Evolutionary conservation across 2,329 filamentous ascomycete genomes (phyloP).

Genomic region (Fusarium buxicola): DNA sequence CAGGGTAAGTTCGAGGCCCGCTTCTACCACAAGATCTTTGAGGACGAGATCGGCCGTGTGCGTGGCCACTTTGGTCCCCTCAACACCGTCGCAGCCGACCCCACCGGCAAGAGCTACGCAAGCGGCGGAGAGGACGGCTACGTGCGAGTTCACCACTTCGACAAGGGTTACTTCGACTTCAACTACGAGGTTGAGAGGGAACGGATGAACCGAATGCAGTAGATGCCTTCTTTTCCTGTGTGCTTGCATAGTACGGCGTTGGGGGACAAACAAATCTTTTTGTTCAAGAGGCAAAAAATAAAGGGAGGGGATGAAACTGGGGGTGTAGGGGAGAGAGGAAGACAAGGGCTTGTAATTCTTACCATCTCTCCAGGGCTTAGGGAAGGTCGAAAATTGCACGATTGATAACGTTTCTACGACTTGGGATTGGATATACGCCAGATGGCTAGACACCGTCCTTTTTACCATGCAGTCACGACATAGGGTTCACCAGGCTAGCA

Average conservation of each 20-base stretch:
- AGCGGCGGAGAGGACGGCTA: slow-evolving; percentile 98
- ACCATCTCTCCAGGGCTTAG: slow-evolving; percentile 47
- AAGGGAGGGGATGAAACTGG: slow-evolving; percentile 28
- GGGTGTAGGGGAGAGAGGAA: slow-evolving; percentile 38
- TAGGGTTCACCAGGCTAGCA: slow-evolving; percentile 14
- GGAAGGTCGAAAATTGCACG: slow-evolving; percentile 45
- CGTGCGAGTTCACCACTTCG: slow-evolving; percentile 97
- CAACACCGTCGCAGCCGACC: slow-evolving; percentile 95
- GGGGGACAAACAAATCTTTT: slow-evolving; percentile 49
- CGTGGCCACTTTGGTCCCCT: slow-evolving; percentile 96
- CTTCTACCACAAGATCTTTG: slow-evolving; percentile 99
- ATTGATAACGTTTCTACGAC: slow-evolving; percentile 42
- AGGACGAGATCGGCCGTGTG: slow-evolving; percentile 98
- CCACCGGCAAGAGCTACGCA: slow-evolving; percentile 91
- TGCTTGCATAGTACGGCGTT: slow-evolving; percentile 59
- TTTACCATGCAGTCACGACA: slow-evolving; percentile 38
- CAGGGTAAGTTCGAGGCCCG: slow-evolving; percentile 99
- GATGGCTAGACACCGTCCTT: slow-evolving; percentile 32
- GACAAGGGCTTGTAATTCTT: slow-evolving; percentile 48
- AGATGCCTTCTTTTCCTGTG: slow-evolving; percentile 52
- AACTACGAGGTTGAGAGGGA: slow-evolving; percentile 98
- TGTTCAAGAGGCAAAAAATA: slow-evolving; percentile 48
- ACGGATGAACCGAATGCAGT: slow-evolving; percentile 62
- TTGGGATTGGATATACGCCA: slow-evolving; percentile 24
- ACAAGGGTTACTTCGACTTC: slow-evolving; percentile 99